Evolutionary conservation across 257 asterid species (phyloP), one percentile per base, ranked within the genome.

Genomic region (Salvia rosmarinus): DNA sequence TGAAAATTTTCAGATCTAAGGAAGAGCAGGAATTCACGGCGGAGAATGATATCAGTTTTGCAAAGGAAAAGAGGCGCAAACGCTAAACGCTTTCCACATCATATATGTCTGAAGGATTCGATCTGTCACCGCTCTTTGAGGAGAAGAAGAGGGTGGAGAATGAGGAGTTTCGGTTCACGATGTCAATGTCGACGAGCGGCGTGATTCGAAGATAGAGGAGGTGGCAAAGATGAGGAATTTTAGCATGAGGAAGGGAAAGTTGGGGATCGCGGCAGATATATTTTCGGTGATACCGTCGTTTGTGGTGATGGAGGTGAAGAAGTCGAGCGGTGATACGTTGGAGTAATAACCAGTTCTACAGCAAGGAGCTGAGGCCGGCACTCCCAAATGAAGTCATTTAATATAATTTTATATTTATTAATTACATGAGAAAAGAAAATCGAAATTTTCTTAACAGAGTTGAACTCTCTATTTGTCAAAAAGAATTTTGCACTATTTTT

Each of bases 131-230:
- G 0, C 79, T 87, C 5, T 87, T 89, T 19, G 91, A 89, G 78
- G 84, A 82, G 74, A 80, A 79, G 79, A 80, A 79, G 82, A 79
- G 69, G 63, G 78, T 11, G 35, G 85, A 85, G 68, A 81, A 77
- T 23, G 87, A 83, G 5, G 89, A 85, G 25, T 0, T 90, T 77
- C 60, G 95, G 25, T 90, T 90, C 60, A 92, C 87, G 11, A 90
- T 95, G 0, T 66, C 85, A 9, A 75, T 75, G 73, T 75, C 95
- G 0, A 95, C 96, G 0, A 83, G 89, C 62, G 80, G 87, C 40
- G 90, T 89, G 85, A 89, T 89, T 88, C 91, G 3, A 87, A 47
- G 83, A 84, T 87, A 0, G 96, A 87, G 64, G 95, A 87, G 54
- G 83, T 89, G 52, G 96, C 87, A 5, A 87, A 81, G 28, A 80